A percentile compares a stretch with the other conserved stretches of the same genome.
phyloP scores from a whole-genome alignment of 2,329 filamentous ascomycete genomes.

The Neopestalotiopsis rosae region DNA sequence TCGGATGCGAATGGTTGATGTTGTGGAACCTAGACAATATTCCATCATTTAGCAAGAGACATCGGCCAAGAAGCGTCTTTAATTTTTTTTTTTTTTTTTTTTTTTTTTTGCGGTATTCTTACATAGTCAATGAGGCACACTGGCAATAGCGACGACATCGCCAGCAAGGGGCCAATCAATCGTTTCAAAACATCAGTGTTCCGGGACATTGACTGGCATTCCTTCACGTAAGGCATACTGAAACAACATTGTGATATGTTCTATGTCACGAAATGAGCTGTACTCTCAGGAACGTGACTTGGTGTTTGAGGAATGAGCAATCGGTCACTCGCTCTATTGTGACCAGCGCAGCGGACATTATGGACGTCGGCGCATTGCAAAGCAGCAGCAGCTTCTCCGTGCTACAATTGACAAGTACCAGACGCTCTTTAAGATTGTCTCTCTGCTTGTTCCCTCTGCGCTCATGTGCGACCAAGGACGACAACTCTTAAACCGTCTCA shows the following conservation, averaged over 20 bases:
- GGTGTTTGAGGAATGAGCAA: neutral
- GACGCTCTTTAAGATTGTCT: neutral
- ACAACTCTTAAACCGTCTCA: neutral
- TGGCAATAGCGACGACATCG: slow-evolving; percentile 10
- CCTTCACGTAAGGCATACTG: slow-evolving; percentile 4
- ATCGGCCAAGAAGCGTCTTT: neutral
- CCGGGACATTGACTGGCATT: slow-evolving; percentile 16
- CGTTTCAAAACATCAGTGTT: slow-evolving; percentile 18
- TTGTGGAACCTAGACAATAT: neutral
- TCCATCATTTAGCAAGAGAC: neutral
- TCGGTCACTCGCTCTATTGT: neutral
- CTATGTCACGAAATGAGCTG: neutral
- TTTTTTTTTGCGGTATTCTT: neutral
- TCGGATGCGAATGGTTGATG: neutral
- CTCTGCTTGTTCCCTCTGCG: neutral
- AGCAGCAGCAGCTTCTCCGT: neutral
- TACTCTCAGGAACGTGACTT: neutral
- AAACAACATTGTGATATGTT: neutral
- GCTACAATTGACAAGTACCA: neutral
- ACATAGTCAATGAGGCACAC: neutral
- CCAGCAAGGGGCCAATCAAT: slow-evolving; percentile 18
- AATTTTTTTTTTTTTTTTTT: neutral
- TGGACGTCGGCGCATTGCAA: neutral
- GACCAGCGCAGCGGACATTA: neutral
- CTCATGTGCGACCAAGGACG: neutral